Evolutionary conservation across 2,329 filamentous ascomycete genomes (phyloP), one percentile per base, ranked within the genome.

Genomic region (Berkeleyomyces basicola): DNA sequence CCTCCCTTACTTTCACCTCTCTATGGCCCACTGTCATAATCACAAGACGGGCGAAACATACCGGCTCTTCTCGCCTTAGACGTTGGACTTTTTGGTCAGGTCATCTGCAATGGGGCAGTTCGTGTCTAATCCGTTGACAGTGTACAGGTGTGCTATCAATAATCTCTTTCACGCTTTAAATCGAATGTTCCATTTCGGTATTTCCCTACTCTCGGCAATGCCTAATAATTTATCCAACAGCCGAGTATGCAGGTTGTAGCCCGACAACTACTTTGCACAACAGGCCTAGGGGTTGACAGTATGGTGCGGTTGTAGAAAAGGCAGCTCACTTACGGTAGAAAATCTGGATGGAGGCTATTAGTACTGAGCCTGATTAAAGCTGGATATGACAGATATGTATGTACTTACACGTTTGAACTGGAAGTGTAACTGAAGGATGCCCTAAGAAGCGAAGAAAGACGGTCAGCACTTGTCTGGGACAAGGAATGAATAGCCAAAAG

Each of bases 351-450:
- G 60, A 39, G 23, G 31, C 3, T 49, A 53, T 64, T 64, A 64
- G 63, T 47, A 39, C 14, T 23, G 7, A 39, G 44, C 36, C 43
- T 14, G 40, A 61, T 23, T 42, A 39, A 44, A 58, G 33, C 33
- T 16, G 47, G 44, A 62, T 59, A 23, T 49, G 49, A 61, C 6
- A n/a, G 46, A 37, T n/a, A n/a, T 7, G 31, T n/a, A 39, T 36
- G 33, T 42, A 63, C 74, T 70, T 74, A 95, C 90, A 83, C 96
- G 95, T 74, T 97, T 99, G 79, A 97, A 96, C 73, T 96, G 91
- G 73, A 99, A 99, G 72, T 97, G 92, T 64, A 99, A 81, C 75
- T 96, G 91, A 64, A 99, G 77, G 69, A 97, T 96, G 61, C 92
- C 92, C 88, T 95, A 71, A 67, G 65, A 64, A 67, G 58, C 40